phyloP scores from a whole-genome alignment of 2,329 filamentous ascomycete species.

The Zymoseptoria brevis region DNA sequence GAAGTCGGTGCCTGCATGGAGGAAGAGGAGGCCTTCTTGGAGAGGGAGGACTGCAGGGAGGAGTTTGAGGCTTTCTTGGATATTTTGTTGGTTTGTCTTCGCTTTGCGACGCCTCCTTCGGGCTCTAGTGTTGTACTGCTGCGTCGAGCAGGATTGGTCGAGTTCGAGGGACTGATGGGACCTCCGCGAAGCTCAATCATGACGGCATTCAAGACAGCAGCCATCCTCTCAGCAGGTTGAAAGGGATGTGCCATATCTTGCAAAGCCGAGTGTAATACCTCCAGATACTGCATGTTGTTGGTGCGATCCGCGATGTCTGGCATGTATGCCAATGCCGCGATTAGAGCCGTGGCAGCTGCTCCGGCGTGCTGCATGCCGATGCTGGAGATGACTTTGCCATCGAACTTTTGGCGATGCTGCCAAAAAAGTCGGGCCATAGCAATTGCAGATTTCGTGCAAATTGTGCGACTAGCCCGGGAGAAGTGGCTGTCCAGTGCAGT shows the following conservation, averaged over 20 bases:
- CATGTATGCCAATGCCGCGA: slow-evolving; percentile 21
- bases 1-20: slow-evolving; percentile 15
- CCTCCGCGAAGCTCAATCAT: slow-evolving; percentile 20
- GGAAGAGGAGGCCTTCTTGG: not conserved
- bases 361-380: slow-evolving; percentile 23
- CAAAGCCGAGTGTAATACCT: slow-evolving; percentile 19
- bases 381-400: slow-evolving; percentile 20
- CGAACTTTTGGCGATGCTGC: slow-evolving; percentile 21
- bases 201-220: slow-evolving; percentile 18
- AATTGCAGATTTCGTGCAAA: slow-evolving; percentile 22
- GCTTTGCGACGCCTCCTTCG: slow-evolving; percentile 12
- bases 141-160: slow-evolving; percentile 13
- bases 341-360: slow-evolving; percentile 19
- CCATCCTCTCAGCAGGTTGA: slow-evolving; percentile 20
- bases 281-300: slow-evolving; percentile 22
- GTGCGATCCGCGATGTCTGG: slow-evolving; percentile 17
- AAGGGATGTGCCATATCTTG: slow-evolving; percentile 20
- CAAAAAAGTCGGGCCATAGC: slow-evolving; percentile 20
- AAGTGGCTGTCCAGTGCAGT: slow-evolving; percentile 20
- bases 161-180: slow-evolving; percentile 14
- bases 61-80: not conserved
- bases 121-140: slow-evolving; percentile 11
- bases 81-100: slow-evolving; percentile 11
- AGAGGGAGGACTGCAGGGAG: not conserved
- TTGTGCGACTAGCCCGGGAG: slow-evolving; percentile 18